Percentiles rank a stretch among this genome's conserved stretches.
phyloP scores from a whole-genome alignment of 2,329 filamentous ascomycete genomes.

The Penicillium sp. region DNA sequence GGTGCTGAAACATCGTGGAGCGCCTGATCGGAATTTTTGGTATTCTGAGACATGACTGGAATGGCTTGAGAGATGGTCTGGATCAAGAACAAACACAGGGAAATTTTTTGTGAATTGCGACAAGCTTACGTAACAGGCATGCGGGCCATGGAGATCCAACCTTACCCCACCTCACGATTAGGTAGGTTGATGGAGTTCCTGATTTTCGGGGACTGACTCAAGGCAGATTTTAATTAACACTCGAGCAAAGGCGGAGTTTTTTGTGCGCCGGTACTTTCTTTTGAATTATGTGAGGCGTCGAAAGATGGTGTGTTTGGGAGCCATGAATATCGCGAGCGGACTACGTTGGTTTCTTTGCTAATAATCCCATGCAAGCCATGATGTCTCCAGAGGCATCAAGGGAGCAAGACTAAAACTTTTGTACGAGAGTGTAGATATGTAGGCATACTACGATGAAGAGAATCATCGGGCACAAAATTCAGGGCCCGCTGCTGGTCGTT shows the following conservation, averaged over 20 bases:
- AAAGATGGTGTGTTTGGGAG: no score
- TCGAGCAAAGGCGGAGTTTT: no score
- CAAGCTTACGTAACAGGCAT: neutral
- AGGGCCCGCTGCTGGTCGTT: neutral
- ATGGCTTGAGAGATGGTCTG: neutral
- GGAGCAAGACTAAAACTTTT: neutral
- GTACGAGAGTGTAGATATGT: neutral
- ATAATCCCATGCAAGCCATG: neutral
- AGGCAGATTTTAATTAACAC: no score
- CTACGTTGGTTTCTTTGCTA: no score
- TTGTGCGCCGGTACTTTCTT: no score
- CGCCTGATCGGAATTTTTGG: neutral
- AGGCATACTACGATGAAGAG: neutral
- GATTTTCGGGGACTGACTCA: no score
- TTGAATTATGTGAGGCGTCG: no score
- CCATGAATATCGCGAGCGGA: no score
- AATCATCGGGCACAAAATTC: neutral
- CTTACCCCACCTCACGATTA: neutral
- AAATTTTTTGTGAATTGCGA: neutral
- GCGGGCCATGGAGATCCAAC: neutral
- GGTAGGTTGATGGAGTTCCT: neutral
- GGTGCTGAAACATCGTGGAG: neutral
- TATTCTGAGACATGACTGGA: slow-evolving; percentile 9
- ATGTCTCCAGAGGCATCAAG: neutral
- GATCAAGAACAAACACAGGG: neutral